Conservation (phyloP, 2,329 filamentous ascomycete species). For the Colletotrichum tropicale region DNA sequence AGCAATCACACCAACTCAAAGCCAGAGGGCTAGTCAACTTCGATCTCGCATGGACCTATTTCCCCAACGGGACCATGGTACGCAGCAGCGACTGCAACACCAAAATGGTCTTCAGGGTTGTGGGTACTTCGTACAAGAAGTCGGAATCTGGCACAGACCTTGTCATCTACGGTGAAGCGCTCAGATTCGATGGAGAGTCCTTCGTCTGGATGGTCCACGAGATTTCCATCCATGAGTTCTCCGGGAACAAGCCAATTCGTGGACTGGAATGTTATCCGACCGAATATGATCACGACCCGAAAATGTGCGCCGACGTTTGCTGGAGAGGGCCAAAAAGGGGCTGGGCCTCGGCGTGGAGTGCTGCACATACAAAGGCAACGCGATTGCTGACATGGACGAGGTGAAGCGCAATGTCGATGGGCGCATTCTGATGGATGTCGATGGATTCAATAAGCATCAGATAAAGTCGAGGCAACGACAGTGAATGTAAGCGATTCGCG, state of each 20-base stretch:
- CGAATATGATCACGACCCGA: constrained; percentile 32
- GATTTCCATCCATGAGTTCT: constrained; percentile 35
- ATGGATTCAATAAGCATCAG: constrained; percentile 47
- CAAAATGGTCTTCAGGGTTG: constrained; percentile 45
- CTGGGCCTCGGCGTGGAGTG: constrained; percentile 46
- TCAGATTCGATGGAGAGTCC: constrained; percentile 42
- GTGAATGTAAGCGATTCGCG: constrained; percentile 29
- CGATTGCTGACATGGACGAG: constrained; percentile 26
- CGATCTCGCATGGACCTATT: constrained; percentile 48
- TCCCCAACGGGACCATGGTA: constrained; percentile 41
- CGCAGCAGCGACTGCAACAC: constrained; percentile 43
- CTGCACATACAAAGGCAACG: constrained; percentile 45
- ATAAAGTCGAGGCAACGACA: constrained; percentile 39
- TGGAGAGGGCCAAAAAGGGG: constrained; percentile 39
- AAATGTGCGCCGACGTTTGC: constrained; percentile 32
- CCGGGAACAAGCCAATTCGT: constrained; percentile 44
- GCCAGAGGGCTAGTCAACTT: constrained; percentile 43
- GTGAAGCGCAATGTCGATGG: constrained; percentile 44
- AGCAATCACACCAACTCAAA: constrained; percentile 38
- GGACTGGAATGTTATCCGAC: constrained; percentile 43
- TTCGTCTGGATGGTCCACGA: constrained; percentile 44
- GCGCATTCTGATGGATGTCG: constrained; percentile 42
- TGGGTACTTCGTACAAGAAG: constrained; percentile 33
- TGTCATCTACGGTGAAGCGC: constrained; percentile 33
- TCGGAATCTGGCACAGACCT: constrained; percentile 22